Evolutionary conservation across 73 alveolate species (phyloP), one percentile per base, ranked within the genome.

Genomic region (Paramecium bursaria): DNA sequence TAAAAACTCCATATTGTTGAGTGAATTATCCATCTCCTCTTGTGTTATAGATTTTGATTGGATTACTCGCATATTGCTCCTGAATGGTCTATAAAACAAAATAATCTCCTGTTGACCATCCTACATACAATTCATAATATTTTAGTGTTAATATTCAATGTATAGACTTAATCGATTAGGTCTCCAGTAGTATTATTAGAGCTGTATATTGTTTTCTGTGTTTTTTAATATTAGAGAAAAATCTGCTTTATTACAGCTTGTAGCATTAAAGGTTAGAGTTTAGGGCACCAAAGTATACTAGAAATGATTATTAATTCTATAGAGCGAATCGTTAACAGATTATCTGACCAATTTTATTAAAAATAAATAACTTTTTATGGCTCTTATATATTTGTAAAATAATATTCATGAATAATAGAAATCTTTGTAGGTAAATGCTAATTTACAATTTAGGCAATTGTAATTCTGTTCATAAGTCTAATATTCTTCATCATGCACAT

Each of bases 1-100:
- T n/a, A 29, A 31, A 21, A 46, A 60, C 0, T 27, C 27, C 27
- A 35, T 42, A 39, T 9, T 13, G 7, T 9, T 42, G 7, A 42
- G 50, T 2, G 30, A 31, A 60, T 1, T 35, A 31, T 29, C 52
- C 79, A 15, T 46, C 73, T 46, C 85, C 55, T 73, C 61, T 44
- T 13, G 42, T 14, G n/a, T 46, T 46, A 73, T 30, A 35, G 6
- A 73, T 73, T 14, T 73, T 67, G 19, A n/a, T n/a, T n/a, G n/a
- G 67, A 73, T 44, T 19, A 42, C 22, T 73, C 85, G 42, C 85
- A 73, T 9, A 73, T 14, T 44, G 85, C 85, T 22, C 85, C 85
- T 0, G 42, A 14, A 11, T 27, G 60, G 2, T 67, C 85, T 2
- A 44, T n/a, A 1, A 30, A 9, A 73, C 85, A 73, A 0, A 67